Evolutionary conservation across 257 asterid species (phyloP).

Genomic region (Solanum medicagineum): DNA sequence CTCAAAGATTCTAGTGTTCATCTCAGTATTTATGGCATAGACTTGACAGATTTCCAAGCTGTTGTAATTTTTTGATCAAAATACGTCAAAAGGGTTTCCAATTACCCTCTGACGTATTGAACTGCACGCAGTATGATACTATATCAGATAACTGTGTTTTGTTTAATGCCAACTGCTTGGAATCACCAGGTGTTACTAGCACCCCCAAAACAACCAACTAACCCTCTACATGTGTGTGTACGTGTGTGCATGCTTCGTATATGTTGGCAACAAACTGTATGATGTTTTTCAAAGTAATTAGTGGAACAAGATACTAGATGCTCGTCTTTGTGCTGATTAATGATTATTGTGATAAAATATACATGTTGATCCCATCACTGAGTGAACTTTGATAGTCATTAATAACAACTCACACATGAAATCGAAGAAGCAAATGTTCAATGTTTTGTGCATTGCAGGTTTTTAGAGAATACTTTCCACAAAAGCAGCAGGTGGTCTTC

Average conservation of each 20-base stretch:
- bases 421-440: neutral
- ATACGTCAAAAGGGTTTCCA: neutral
- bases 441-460: conserved; percentile 27
- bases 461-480: conserved; percentile 72
- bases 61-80: neutral
- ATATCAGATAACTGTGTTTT: neutral
- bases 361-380: neutral
- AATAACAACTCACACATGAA: neutral
- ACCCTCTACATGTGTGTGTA: neutral
- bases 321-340: neutral
- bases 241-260: neutral
- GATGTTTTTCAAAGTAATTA: neutral
- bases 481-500: conserved; percentile 31
- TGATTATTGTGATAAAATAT: neutral
- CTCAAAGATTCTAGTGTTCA: neutral
- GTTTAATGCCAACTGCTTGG: neutral
- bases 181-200: neutral
- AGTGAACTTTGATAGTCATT: neutral
- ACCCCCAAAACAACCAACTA: neutral
- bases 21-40: neutral
- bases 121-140: neutral
- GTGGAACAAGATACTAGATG: neutral
- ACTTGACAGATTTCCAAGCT: neutral
- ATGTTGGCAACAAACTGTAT: neutral
- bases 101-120: neutral